Percentiles rank a stretch among this genome's conserved stretches.
Evolutionary conservation across 169 alveolate species (phyloP).

Genomic region (Cryptosporidium felis): DNA sequence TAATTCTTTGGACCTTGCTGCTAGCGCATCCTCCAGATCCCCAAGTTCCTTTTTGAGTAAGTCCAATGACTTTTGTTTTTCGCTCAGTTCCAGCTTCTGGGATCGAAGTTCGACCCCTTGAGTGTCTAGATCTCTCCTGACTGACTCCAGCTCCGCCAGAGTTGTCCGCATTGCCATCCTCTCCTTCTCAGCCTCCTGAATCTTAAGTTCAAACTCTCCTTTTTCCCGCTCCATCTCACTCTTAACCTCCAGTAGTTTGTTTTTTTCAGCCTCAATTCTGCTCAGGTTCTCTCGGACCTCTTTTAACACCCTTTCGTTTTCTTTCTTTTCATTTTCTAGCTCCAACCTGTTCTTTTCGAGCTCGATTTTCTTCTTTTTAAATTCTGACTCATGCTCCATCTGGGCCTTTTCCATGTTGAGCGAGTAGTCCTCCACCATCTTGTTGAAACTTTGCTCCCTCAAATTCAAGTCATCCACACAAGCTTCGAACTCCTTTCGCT

Average conservation of each 20-base stretch:
- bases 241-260: neutral
- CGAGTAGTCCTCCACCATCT: constrained; percentile 58
- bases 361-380: neutral
- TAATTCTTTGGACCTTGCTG: neutral
- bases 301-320: neutral
- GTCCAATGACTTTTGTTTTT: neutral
- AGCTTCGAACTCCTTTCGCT: constrained; percentile 43
- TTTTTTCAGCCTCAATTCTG: constrained; percentile 8
- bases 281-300: neutral
- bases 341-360: neutral
- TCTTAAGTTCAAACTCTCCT: no score
- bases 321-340: neutral
- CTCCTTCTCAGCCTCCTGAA: neutral
- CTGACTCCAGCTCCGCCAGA: constrained; percentile 11
- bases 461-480: constrained; percentile 47
- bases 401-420: constrained; percentile 48
- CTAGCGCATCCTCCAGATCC: neutral
- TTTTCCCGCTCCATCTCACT: constrained; percentile 18
- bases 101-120: neutral
- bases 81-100: constrained; percentile 1
- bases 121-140: neutral
- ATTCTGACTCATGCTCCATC: constrained; percentile 7
- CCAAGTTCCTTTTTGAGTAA: constrained; percentile 21
- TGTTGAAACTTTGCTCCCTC: constrained; percentile 56
- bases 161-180: neutral